A percentile compares a stretch with the other conserved stretches of the same genome.
Conservation (phyloP, 2,329 filamentous ascomycete genomes). For the Nakataea oryzae region DNA sequence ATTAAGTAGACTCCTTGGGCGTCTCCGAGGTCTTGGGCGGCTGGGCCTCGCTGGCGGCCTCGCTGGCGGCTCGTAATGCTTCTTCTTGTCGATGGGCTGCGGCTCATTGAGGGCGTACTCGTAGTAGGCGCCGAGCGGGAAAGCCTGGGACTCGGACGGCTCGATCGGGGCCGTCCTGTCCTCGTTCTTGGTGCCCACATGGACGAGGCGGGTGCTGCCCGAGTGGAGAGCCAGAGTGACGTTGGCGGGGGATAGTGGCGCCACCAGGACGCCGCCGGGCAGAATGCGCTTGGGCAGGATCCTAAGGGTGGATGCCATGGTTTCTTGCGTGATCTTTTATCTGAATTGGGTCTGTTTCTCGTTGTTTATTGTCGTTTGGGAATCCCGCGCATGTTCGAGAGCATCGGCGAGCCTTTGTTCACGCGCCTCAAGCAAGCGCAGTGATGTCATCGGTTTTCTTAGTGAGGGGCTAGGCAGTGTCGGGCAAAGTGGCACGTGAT, state of each 20-base stretch:
- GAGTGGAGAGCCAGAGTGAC: background rate
- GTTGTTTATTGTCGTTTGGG: background rate
- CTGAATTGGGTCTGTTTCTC: background rate
- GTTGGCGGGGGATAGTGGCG: background rate
- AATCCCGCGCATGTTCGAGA: too few relatives aligned
- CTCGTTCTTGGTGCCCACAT: background rate
- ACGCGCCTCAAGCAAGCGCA: background rate
- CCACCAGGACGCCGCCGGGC: too few relatives aligned
- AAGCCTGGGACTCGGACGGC: background rate
- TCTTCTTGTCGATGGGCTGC: conserved; percentile 1
- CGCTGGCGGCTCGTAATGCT: conserved; percentile 1
- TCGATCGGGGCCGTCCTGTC: conserved; percentile 1
- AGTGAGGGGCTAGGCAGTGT: background rate
- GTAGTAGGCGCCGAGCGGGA: conserved; percentile 3
- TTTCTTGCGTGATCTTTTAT: background rate
- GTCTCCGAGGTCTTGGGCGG: background rate
- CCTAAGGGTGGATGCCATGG: background rate
- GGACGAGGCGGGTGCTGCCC: background rate
- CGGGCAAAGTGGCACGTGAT: background rate
- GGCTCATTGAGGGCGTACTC: conserved; percentile 3
- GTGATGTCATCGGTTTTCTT: background rate
- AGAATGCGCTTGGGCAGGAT: background rate
- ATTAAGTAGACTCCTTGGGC: background rate
- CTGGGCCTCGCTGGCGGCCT: background rate
- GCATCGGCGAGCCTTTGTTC: background rate